Conservation (phyloP, 306 rosid species). For the Acacia melanoxylon region DNA sequence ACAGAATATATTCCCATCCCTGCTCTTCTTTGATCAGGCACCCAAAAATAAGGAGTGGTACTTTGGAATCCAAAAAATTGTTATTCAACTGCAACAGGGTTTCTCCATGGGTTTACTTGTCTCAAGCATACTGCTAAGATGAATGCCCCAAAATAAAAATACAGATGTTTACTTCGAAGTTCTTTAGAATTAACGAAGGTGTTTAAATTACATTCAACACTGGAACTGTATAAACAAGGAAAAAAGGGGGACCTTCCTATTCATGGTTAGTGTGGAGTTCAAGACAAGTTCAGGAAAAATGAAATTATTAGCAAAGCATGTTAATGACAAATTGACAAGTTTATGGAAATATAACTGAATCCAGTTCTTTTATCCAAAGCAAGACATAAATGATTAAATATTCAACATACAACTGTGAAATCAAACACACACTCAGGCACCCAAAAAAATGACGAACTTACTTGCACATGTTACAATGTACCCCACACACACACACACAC, state of each 20-base stretch:
- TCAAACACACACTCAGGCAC: background rate
- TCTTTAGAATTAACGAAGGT: background rate
- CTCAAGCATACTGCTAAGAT: constrained; percentile 7
- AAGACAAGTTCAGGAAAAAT: constrained; percentile 7
- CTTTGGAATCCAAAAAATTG: background rate
- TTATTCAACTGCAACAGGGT: background rate
- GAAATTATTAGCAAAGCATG: background rate
- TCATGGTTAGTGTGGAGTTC: background rate
- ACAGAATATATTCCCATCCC: background rate
- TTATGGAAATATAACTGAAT: constrained; percentile 3
- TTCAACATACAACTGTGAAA: constrained; percentile 22
- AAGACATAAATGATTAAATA: background rate
- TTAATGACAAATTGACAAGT: background rate
- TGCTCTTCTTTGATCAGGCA: background rate
- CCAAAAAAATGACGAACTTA: background rate
- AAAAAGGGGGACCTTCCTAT: background rate
- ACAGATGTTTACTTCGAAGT: background rate
- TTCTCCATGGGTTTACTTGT: background rate
- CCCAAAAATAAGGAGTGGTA: background rate
- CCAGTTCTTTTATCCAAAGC: constrained; percentile 6
- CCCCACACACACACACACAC: too few relatives aligned
- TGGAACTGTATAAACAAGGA: background rate
- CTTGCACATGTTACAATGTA: background rate
- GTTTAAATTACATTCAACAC: background rate
- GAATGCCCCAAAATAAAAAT: background rate